These are phyloP conservation scores for Neurospora sp. DNA, from an alignment of 2,329 filamentous ascomycete species.

Conservation along the genomic window DNA sequence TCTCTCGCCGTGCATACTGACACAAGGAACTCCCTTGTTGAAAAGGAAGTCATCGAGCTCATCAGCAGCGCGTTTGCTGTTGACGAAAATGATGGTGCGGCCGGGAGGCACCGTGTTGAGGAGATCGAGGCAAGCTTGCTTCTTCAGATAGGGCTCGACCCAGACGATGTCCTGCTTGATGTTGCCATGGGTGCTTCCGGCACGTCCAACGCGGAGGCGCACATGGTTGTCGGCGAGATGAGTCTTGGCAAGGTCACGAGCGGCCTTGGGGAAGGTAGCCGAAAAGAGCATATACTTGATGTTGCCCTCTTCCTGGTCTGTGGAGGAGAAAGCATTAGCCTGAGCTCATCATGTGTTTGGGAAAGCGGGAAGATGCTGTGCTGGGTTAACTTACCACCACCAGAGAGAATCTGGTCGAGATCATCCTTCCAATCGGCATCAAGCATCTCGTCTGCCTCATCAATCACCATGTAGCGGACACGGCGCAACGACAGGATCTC, in stretches of 20 bases:
- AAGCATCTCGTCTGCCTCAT: slow-evolving; percentile 93
- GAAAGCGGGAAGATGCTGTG: neutral
- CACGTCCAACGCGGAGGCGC: slow-evolving; percentile 76
- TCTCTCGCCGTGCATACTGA: slow-evolving; percentile 79
- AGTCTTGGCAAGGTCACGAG: slow-evolving; percentile 65
- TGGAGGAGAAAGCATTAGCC: slow-evolving; percentile 20
- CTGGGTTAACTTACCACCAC: slow-evolving; percentile 56
- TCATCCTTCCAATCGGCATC: slow-evolving; percentile 67
- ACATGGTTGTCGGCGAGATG: slow-evolving; percentile 67
- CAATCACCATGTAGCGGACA: slow-evolving; percentile 72
- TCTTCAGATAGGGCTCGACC: slow-evolving; percentile 57
- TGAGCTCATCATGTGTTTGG: neutral
- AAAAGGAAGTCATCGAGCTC: slow-evolving; percentile 80
- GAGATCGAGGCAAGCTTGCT: slow-evolving; percentile 59
- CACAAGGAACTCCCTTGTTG: slow-evolving; percentile 69
- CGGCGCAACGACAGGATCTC: slow-evolving; percentile 61
- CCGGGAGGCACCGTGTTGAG: slow-evolving; percentile 59
- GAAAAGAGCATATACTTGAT: slow-evolving; percentile 77
- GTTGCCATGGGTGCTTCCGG: slow-evolving; percentile 72
- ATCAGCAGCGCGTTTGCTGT: slow-evolving; percentile 68
- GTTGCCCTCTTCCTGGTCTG: slow-evolving; percentile 64
- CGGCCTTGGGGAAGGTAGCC: slow-evolving; percentile 78
- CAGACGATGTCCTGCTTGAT: slow-evolving; percentile 70
- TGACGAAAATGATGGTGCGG: slow-evolving; percentile 85
- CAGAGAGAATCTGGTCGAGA: slow-evolving; percentile 64